These are phyloP conservation scores for Coprinopsis strossmayeri DNA, from an alignment of 768 basidiomycete genomes.

Conservation along the genomic window DNA sequence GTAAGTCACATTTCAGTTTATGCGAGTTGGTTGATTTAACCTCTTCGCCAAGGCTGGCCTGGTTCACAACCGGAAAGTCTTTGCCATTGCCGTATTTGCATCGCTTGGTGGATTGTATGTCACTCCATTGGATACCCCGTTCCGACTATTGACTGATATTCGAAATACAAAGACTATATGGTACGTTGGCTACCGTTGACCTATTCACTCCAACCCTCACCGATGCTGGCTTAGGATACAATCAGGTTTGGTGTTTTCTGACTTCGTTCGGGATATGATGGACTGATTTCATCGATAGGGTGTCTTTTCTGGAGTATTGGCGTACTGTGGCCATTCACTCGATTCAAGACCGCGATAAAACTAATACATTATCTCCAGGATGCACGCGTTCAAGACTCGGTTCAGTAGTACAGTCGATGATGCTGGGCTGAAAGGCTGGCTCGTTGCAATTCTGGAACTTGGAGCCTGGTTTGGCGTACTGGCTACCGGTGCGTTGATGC, in stretches of 20 bases:
- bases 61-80: constrained; percentile 57
- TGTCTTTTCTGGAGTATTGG: constrained; percentile 71
- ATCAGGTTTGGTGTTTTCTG: no score
- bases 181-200: constrained; percentile 26
- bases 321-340: constrained; percentile 24
- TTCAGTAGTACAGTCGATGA: constrained; percentile 52
- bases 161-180: constrained; percentile 45
- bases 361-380: constrained; percentile 23
- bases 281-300: constrained; percentile 30
- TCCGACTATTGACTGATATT: no score
- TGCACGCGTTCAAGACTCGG: constrained; percentile 43
- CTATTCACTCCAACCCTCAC: no score
- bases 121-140: no score
- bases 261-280: not conserved
- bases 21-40: no score
- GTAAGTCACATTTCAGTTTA: constrained; percentile 27
- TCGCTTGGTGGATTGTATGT: constrained; percentile 72
- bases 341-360: not conserved
- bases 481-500: constrained; percentile 39
- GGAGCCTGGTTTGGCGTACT: constrained; percentile 76
- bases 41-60: constrained; percentile 43
- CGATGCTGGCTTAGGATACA: constrained; percentile 41
- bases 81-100: constrained; percentile 69
- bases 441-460: constrained; percentile 69
- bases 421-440: constrained; percentile 56